Base-by-base conservation (phyloP, 176 grass and related monocot genomes). In the Rhipidocladum racemiflorum region DNA sequence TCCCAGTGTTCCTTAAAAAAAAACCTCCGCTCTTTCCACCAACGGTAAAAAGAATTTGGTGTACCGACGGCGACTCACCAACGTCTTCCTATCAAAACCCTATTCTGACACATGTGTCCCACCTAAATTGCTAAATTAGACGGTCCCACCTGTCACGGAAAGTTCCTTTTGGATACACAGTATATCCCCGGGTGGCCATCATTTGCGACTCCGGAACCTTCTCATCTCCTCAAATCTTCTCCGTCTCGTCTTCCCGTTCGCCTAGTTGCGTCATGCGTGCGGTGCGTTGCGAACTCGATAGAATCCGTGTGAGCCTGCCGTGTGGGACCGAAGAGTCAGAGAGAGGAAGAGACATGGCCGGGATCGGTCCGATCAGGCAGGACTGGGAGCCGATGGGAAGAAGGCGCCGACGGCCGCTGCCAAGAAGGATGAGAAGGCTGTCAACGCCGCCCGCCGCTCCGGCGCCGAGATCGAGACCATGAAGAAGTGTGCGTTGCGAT, bases 371-470 rank as follows among this genome's bases (percentile, higher is more conserved):
- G 25, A 75, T 94, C 65, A 78, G 84, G 84, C 92, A 94, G 92
- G 92, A 94, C 57, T 94, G 89, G 89, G 92, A 94, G 81, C 92
- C 89, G 10, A 85, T 94, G 21, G 87, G 40, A 94, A 94, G 92
- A 94, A 89, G 92, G 87, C 89, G 13, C 87, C 87, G 4, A 94
- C 50, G 18, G 68, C 87, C 48, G 87, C 84, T 56, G 81, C 89
- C 74, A 94, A 94, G 89, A 94, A 94, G 89, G 92, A 94, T 67
- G 92, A 89, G 78, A 94, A 91, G 81, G 89, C 87, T 74, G 89
- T 94, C 84, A 94, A 94, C 87, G 89, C 89, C 56, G 92, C 89
- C 61, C 92, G 92, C 55, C 89, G 92, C 89, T 65, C 84, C 49
- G 92, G 92, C 78, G 89, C 92, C 4, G 92, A 94, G 77, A 87